Conservation (phyloP, 176 grass and related monocot species). For the Eragrostis curvula region DNA sequence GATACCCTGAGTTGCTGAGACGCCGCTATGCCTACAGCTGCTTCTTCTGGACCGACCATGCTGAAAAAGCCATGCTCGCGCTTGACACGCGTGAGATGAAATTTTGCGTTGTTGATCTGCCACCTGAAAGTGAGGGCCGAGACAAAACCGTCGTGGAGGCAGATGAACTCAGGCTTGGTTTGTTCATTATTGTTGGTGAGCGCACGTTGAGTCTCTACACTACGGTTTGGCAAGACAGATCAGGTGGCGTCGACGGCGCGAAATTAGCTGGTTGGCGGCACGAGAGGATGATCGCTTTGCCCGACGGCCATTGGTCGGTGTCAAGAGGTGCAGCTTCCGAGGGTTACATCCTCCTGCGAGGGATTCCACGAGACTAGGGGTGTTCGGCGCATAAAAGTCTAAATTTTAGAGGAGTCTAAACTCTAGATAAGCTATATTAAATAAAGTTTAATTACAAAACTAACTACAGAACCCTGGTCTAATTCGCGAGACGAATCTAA, state of each 20-base stretch:
- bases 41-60: background rate
- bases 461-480: no score
- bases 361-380: background rate
- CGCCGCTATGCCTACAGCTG: background rate
- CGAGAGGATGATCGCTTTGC: background rate
- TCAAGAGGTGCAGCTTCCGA: background rate
- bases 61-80: background rate
- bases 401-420: no score
- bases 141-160: background rate
- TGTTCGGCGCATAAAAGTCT: no score
- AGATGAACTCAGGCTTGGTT: background rate
- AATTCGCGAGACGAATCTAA: no score
- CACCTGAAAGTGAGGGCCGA: background rate
- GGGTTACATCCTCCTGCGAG: background rate
- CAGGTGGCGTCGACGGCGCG: no score
- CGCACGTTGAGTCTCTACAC: background rate
- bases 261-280: background rate
- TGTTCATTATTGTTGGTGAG: background rate
- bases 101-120: conserved; percentile 14
- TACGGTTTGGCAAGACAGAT: background rate
- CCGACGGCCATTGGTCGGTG: background rate
- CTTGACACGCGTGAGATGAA: conserved; percentile 7
- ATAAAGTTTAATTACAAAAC: no score
- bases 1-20: background rate
- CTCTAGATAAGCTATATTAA: no score